Evolutionary conservation across 2,329 filamentous ascomycete genomes (phyloP), one percentile per base, ranked within the genome.

Genomic region (Erysiphe pulchra): DNA sequence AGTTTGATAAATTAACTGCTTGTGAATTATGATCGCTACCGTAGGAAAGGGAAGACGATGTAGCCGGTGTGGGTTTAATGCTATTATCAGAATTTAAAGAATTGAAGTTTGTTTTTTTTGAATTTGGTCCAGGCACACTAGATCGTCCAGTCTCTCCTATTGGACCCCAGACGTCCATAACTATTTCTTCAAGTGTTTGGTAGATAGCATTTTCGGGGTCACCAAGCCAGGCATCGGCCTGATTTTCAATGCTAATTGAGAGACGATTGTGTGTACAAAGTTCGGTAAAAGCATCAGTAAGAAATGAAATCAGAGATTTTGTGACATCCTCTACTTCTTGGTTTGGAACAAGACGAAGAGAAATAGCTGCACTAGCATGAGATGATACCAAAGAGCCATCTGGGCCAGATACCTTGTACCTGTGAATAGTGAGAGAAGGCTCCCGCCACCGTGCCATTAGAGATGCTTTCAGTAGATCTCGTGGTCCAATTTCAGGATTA

Each of bases 381-480:
- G 82, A 78, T 38, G 87, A 92, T 49, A 98, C 92, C 28, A 95
- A 75, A 42, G 85, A 90, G 1, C 85, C 83, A 53, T 92, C 90
- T 0, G 84, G 85, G 0, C 87, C 87, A 0, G 86, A 93, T 0
- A 87, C 85, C 55, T 92, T 84, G 60, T 95, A 85, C 8, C 83
- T 73, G 61, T 98, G 90, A 39, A 95, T 81, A 0, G 90, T 95
- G 45, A 98, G 66, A 44, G 92, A 93, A 0, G 90, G 85, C 56
- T 95, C 86, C 18, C 90, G 77, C 90, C 90, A 98, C 47, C 86
- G 73, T 11, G 86, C 81, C 80, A 93, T 92, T 6, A 98, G 69
- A 2, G 80, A 85, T 34, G 75, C 69, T 48, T 87, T 86, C 42
- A 95, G 72, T n/a, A 71, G 70, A 7, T 79, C 71, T 0, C 78